A percentile compares a stretch with the other conserved stretches of the same genome.
Conservation (phyloP, 2,329 filamentous ascomycete genomes). For the Lasiodiplodia sp. region DNA sequence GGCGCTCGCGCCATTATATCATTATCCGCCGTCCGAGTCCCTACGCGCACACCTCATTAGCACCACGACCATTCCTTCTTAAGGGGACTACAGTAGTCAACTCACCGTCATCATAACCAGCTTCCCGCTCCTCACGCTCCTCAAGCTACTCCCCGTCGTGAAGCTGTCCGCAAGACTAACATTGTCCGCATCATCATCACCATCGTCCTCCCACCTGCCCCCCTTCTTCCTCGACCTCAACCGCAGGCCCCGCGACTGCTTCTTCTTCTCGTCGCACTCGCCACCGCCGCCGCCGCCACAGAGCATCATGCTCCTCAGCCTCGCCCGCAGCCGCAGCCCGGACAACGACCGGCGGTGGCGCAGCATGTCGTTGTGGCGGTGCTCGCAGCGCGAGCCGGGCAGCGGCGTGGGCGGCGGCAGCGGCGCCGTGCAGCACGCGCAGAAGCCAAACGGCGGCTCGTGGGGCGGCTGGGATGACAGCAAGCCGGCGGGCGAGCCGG, state of each 20-base stretch:
- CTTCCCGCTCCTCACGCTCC: slow-evolving; percentile 4
- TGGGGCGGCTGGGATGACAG: background rate
- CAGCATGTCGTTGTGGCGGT: background rate
- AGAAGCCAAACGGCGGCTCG: background rate
- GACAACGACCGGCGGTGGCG: background rate
- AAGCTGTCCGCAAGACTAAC: slow-evolving; percentile 14
- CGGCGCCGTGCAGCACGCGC: background rate
- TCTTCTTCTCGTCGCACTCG: background rate
- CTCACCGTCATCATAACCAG: background rate
- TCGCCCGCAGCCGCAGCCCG: slow-evolving; percentile 6
- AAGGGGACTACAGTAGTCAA: background rate
- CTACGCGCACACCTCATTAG: background rate
- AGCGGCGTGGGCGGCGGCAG: background rate
- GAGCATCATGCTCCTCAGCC: slow-evolving; percentile 2
- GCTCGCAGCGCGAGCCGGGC: background rate
- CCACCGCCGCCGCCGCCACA: background rate
- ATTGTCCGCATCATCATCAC: background rate
- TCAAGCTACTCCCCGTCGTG: background rate
- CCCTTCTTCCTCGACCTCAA: background rate
- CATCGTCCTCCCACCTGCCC: background rate
- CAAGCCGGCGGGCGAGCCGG: background rate
- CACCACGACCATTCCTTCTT: background rate
- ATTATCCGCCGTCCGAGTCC: background rate
- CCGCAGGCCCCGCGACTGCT: background rate
- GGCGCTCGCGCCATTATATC: background rate